These are phyloP conservation scores for Kwoniella pini DNA, from an alignment of 768 basidiomycete species.

Conservation along the genomic window DNA sequence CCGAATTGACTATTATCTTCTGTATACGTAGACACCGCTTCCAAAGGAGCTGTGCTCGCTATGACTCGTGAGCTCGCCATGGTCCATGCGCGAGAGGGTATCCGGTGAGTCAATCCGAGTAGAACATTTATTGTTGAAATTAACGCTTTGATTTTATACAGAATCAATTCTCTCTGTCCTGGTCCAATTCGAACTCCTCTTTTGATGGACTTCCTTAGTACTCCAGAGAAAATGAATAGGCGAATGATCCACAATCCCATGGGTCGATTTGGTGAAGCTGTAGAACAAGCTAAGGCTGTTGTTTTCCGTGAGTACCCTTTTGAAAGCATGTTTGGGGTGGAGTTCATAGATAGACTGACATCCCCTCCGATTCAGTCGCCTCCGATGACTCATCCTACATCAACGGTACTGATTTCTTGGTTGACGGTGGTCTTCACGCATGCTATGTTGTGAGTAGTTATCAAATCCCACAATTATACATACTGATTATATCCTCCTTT, in stretches of 20 bases:
- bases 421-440: constrained; percentile 89
- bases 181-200: constrained; percentile 94
- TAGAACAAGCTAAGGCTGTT: constrained; percentile 90
- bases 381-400: constrained; percentile 95
- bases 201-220: constrained; percentile 97
- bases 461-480: background rate
- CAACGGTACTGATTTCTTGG: constrained; percentile 92
- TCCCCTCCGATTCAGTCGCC: constrained; percentile 69
- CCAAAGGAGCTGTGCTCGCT: constrained; percentile 96
- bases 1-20: background rate
- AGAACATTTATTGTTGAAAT: background rate
- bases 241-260: constrained; percentile 82
- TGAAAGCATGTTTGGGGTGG: too few species aligned
- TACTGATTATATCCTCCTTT: background rate
- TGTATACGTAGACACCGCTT: constrained; percentile 77
- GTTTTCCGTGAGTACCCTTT: constrained; percentile 71
- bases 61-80: constrained; percentile 98
- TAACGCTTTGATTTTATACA: background rate
- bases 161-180: constrained; percentile 93
- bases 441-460: constrained; percentile 72
- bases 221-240: constrained; percentile 88
- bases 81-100: constrained; percentile 96
- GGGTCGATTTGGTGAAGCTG: constrained; percentile 96
- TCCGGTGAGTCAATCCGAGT: constrained; percentile 61
- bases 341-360: too few species aligned